phyloP scores from a whole-genome alignment of 2,329 filamentous ascomycete genomes.

The Torrubiellomyces zombiae region DNA sequence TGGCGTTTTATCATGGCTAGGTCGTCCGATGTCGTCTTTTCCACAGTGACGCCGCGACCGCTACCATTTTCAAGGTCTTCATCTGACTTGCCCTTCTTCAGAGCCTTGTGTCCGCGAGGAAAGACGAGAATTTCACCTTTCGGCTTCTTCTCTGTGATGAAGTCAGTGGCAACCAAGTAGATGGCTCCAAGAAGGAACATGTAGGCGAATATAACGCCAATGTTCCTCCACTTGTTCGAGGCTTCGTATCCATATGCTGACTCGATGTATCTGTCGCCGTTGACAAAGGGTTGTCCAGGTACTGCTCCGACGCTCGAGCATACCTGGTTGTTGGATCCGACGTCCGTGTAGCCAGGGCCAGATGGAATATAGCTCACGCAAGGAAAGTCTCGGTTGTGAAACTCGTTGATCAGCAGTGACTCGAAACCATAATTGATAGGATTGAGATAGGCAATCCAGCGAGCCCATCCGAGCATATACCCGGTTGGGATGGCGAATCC shows the following conservation, averaged over 20 bases:
- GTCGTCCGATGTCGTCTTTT: conserved; percentile 10
- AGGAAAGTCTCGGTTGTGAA: conserved; percentile 25
- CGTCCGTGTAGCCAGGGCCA: conserved; percentile 13
- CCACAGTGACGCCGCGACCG: too few species aligned
- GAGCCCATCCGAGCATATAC: conserved; percentile 46
- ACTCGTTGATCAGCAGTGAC: conserved; percentile 51
- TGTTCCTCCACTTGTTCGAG: conserved; percentile 36
- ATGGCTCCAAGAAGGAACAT: conserved; percentile 31
- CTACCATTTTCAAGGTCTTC: too few species aligned
- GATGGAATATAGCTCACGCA: too few species aligned
- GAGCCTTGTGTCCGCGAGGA: conserved; percentile 22
- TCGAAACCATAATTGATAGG: conserved; percentile 53
- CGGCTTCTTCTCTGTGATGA: conserved; percentile 29
- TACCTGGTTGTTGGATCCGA: conserved; percentile 15
- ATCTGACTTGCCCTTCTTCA: conserved; percentile 4
- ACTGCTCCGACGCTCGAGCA: conserved; percentile 31
- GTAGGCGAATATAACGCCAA: conserved; percentile 38
- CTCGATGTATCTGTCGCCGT: conserved; percentile 29
- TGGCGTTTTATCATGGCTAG: conserved; percentile 2
- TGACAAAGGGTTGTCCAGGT: conserved; percentile 24
- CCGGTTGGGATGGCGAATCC: conserved; percentile 28
- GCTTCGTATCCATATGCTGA: conserved; percentile 28
- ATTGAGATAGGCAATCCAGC: conserved; percentile 53
- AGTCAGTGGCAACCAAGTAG: conserved; percentile 34
- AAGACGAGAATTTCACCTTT: conserved; percentile 47